These are phyloP conservation scores for Aspergillus sclerotialis DNA, from an alignment of 2,329 filamentous ascomycete species.

Conservation along the genomic window DNA sequence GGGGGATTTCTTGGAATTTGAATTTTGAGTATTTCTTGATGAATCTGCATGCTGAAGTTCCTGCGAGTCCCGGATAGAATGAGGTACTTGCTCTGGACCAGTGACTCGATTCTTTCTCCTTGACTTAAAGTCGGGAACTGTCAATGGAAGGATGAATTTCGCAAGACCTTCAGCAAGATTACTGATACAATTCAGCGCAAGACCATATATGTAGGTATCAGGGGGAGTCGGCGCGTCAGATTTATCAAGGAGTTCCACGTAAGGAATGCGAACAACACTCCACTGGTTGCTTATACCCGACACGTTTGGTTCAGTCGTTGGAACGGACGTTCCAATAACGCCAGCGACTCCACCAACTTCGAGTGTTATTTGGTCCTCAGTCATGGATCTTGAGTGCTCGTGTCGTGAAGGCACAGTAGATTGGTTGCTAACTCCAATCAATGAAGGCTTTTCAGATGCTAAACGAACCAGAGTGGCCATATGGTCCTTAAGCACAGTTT, in stretches of 20 bases:
- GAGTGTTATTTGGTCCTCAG: slow-evolving; percentile 76
- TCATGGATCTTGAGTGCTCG: slow-evolving; percentile 48
- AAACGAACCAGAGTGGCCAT: slow-evolving; percentile 86
- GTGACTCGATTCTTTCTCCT: slow-evolving; percentile 39
- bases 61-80: slow-evolving; percentile 17
- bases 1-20: slow-evolving; percentile 19
- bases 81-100: slow-evolving; percentile 31
- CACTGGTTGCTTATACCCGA: slow-evolving; percentile 81
- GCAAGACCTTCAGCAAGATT: slow-evolving; percentile 86
- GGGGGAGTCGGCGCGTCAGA: slow-evolving; percentile 73
- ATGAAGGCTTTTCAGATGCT: slow-evolving; percentile 78
- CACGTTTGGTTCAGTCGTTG: slow-evolving; percentile 58
- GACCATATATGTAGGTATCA: slow-evolving; percentile 87
- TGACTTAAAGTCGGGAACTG: slow-evolving; percentile 64
- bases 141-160: slow-evolving; percentile 86
- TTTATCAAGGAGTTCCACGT: slow-evolving; percentile 93
- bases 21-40: slow-evolving; percentile 15
- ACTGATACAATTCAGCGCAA: slow-evolving; percentile 82
- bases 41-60: slow-evolving; percentile 26
- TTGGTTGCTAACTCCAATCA: slow-evolving; percentile 84
- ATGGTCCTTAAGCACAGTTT: slow-evolving; percentile 70
- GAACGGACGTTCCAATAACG: slow-evolving; percentile 69
- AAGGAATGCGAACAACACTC: slow-evolving; percentile 80
- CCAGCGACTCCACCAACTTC: slow-evolving; percentile 84
- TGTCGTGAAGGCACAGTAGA: slow-evolving; percentile 71